These are phyloP conservation scores for Coniella vitis DNA, from an alignment of 2,329 filamentous ascomycete genomes.

Conservation along the genomic window DNA sequence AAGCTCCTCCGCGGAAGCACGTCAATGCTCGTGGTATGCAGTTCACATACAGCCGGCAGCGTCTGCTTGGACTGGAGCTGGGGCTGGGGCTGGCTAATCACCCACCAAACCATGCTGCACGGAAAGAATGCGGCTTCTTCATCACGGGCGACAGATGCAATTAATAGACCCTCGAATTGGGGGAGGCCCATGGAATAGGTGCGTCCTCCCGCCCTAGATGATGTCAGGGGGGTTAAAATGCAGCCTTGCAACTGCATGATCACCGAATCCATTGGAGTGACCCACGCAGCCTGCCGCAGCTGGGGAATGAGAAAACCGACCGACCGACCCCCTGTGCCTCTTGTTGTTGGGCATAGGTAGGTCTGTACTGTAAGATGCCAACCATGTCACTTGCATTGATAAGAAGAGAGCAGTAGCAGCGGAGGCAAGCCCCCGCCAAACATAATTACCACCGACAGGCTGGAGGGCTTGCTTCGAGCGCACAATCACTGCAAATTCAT, in stretches of 20 bases:
- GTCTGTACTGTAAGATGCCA: neutral
- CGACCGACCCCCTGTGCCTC: neutral
- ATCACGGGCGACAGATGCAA: neutral
- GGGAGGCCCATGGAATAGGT: neutral
- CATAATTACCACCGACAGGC: neutral
- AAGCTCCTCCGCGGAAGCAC: slow-evolving; percentile 6
- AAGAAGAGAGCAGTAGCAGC: neutral
- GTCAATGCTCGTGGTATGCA: neutral
- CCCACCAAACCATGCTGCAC: neutral
- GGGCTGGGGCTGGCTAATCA: slow-evolving; percentile 6
- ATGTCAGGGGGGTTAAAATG: neutral
- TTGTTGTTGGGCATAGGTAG: neutral
- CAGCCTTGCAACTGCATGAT: neutral
- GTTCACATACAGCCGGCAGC: slow-evolving; percentile 4
- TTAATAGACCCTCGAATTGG: neutral
- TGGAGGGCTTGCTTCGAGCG: too few relatives aligned
- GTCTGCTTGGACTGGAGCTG: too few relatives aligned
- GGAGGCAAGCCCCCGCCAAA: neutral
- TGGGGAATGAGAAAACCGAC: neutral
- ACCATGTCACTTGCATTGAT: neutral
- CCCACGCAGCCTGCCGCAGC: neutral
- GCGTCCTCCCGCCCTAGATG: neutral
- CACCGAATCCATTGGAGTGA: neutral
- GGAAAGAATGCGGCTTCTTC: neutral
- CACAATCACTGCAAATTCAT: too few relatives aligned